Evolutionary conservation across 1,284 basidiomycete genomes (phyloP), one percentile per base, ranked within the genome.

Genomic region (Ceratobasidium sp.): DNA sequence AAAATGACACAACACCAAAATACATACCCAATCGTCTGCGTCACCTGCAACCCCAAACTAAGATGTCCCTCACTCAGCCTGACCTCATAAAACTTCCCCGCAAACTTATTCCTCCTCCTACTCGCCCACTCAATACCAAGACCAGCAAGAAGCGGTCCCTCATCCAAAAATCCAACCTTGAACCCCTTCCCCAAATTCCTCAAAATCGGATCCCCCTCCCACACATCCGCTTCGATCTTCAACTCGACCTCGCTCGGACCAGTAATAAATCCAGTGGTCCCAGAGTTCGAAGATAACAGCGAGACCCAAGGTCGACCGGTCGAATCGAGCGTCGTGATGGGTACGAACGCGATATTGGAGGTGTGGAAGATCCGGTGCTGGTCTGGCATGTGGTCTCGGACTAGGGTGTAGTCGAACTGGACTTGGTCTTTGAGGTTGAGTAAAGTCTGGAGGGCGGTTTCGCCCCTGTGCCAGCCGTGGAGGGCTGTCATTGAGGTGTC

Each of bases 101-200:
- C 91, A 80, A 92, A 89, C 82, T 92, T 92, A 81, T 91, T 91
- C 63, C 91, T 85, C 79, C 90, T 82, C 26, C 91, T 83, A 0
- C 89, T 91, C 28, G 87, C 83, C 70, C 91, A 88, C 79, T 92
- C 89, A 70, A 92, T 86, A 0, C 91, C 91, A 46, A 92, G 88
- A 0, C 91, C 91, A 2, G 90, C 90, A 23, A 89, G 84, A 28
- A 91, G 83, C 78, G 86, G 84, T 10, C 51, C 75, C 18, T 63
- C 77, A 40, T 81, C 51, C 26, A 61, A 9, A 28, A 61, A 61
- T 5, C 13, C 13, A 33, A 33, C 23, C 9, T 58, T 61, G 10
- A 82, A 84, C n/a, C 72, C 61, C 26, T 4, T 4, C 2, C 83
- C 82, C 20, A 85, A 78, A 78, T 88, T 89, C 61, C 51, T 78